Percentiles rank a stretch among this genome's conserved stretches.
Conservation (phyloP, 192 early-diverging fungal species). For the Coemansia aciculifera region DNA sequence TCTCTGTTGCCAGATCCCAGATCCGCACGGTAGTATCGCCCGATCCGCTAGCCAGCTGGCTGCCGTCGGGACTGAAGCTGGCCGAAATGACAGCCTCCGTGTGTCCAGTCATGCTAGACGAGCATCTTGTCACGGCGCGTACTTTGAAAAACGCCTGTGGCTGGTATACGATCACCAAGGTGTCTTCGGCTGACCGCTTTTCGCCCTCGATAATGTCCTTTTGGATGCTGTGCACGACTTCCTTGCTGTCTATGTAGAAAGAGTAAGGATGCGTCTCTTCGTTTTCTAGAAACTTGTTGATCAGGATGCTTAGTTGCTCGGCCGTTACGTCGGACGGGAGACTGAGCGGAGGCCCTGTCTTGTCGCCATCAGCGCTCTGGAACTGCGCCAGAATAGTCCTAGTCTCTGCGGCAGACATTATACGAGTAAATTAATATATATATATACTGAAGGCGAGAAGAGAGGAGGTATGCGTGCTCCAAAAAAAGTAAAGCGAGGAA, state of each 20-base stretch:
- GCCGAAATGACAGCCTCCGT: conserved; percentile 91
- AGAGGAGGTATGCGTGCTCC: background rate
- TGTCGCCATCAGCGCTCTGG: conserved; percentile 72
- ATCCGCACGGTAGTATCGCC: conserved; percentile 93
- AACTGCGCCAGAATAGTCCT: conserved; percentile 63
- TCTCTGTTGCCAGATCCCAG: conserved; percentile 97
- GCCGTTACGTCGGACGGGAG: conserved; percentile 81
- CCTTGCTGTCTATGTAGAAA: conserved; percentile 85
- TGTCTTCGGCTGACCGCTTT: conserved; percentile 83
- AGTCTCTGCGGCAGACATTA: conserved; percentile 9
- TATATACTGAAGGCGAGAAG: background rate
- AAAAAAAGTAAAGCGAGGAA: too few species aligned
- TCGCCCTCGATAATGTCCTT: conserved; percentile 77
- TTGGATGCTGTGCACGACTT: conserved; percentile 75
- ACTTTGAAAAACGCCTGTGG: conserved; percentile 97
- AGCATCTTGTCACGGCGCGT: conserved; percentile 89
- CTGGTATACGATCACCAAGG: conserved; percentile 86
- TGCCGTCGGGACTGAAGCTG: conserved; percentile 88
- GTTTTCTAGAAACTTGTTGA: conserved; percentile 81
- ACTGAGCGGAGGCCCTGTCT: conserved; percentile 84
- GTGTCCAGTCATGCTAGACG: conserved; percentile 82
- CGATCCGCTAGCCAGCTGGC: conserved; percentile 90
- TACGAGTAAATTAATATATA: background rate
- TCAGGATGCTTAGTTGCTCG: conserved; percentile 80
- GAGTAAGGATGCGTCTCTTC: conserved; percentile 93